A percentile compares a stretch with the other conserved stretches of the same genome.
Evolutionary conservation across 768 basidiomycete genomes (phyloP).

Genomic region (Tulasnella sp.): DNA sequence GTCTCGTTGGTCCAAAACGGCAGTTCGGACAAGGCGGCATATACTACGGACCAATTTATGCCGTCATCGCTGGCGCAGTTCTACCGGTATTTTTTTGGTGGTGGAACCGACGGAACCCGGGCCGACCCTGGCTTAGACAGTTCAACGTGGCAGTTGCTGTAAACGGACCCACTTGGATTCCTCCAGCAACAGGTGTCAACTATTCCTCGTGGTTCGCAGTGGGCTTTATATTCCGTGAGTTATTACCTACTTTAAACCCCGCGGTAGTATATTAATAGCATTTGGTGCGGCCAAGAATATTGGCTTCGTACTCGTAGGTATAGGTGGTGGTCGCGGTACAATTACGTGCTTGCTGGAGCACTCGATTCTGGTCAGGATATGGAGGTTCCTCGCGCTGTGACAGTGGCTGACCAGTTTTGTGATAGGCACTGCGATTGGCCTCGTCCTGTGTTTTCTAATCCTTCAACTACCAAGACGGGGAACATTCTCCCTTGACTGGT

Average conservation of each 20-base stretch:
- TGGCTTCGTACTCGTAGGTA: conserved; percentile 41
- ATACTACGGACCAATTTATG: conserved; percentile 43
- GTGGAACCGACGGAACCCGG: conserved; percentile 37
- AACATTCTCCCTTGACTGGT: conserved; percentile 37
- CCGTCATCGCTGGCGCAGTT: conserved; percentile 39
- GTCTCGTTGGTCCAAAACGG: conserved; percentile 44
- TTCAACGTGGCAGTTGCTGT: conserved; percentile 42
- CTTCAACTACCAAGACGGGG: conserved; percentile 40
- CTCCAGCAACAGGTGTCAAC: conserved; percentile 48
- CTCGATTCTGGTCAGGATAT: conserved; percentile 35
- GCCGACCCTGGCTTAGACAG: background rate
- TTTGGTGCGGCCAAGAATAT: conserved; percentile 36
- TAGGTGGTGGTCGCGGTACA: conserved; percentile 52
- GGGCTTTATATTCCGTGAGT: conserved; percentile 46
- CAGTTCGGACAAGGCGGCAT: conserved; percentile 40
- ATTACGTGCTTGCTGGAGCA: conserved; percentile 45
- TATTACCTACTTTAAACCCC: background rate
- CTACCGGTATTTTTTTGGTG: conserved; percentile 43
- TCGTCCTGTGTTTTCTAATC: conserved; percentile 43
- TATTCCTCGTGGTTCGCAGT: conserved; percentile 43
- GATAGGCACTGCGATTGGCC: conserved; percentile 38
- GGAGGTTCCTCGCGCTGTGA: background rate
- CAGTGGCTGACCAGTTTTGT: background rate
- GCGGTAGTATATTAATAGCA: background rate
- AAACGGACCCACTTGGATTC: conserved; percentile 41